Base-by-base conservation (phyloP, 2,329 filamentous ascomycete genomes). In the Botrytis sinoallii region DNA sequence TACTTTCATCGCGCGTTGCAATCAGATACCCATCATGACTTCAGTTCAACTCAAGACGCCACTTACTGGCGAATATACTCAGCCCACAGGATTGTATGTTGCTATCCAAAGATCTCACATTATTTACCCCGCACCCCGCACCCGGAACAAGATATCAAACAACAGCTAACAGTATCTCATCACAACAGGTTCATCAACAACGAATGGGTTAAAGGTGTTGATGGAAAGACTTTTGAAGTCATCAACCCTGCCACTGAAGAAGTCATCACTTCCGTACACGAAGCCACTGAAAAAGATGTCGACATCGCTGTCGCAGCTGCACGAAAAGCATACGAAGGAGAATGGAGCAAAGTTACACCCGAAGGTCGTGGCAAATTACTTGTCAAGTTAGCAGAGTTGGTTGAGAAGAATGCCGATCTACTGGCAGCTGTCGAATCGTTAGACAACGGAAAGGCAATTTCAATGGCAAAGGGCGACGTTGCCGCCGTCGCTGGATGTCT, bases 171-270 rank as follows among this genome's bases (percentile, higher is more conserved):
- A 35, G n/a, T 59, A 38, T 46, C 14, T 46, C 9, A 7, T 42
- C n/a, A 64, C 29, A 32, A 67, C 55, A 82, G 81, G 60, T 82
- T 93, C 88, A 96, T 97, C 88, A 95, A 96, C 89, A 95, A 95
- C 84, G 92, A 98, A 84, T 98, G 91, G 85, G 89, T 97, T 77
- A 90, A 92, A 83, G 88, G 90, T 82, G 90, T 92, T 76, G 93
- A 97, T 79, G 94, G 94, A 85, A 92, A 93, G 88, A 94, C 91
- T 78, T 96, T 97, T 81, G 94, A 97, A 85, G 92, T 94, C 83
- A 91, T 96, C 87, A 97, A 97, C 88, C 94, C 94, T 75, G 81
- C 91, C 77, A 93, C 89, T 77, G 95, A 97, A 84, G 90, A 94
- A 84, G 89, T 93, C 81, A 97, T 97, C 86, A 89, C 87, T 86